Evolutionary conservation across 257 asterid genomes (phyloP).

Genomic region (Plectranthus barbatus): DNA sequence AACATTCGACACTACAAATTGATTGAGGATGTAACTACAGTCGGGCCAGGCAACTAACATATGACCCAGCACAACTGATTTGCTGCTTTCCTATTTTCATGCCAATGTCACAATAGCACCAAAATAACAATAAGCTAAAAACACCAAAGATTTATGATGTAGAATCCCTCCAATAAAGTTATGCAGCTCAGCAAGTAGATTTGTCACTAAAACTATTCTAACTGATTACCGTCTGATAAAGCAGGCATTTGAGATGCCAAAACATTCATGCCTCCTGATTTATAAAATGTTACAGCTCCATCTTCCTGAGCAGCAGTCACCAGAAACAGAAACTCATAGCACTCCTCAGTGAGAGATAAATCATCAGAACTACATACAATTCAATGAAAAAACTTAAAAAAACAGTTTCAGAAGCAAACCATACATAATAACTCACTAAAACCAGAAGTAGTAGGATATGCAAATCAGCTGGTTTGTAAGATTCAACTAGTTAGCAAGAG

Average conservation of each 20-base stretch:
- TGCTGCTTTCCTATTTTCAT: not conserved
- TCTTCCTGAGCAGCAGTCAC: constrained; percentile 53
- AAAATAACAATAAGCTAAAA: not conserved
- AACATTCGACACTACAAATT: not conserved
- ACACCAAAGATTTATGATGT: not conserved
- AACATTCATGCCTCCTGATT: constrained; percentile 56
- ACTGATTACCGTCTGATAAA: constrained; percentile 54
- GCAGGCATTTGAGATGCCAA: constrained; percentile 54
- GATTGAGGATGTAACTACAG: not conserved
- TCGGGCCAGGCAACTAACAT: not conserved
- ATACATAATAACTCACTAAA: not conserved
- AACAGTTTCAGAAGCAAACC: constrained; percentile 3
- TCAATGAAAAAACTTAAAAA: not conserved
- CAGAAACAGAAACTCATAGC: constrained; percentile 63
- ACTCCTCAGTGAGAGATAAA: constrained; percentile 48
- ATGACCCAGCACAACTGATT: not conserved
- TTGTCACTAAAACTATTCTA: not conserved
- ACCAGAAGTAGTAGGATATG: not conserved
- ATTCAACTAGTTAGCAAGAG: no score
- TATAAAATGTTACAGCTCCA: constrained; percentile 41
- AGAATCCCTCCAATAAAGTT: not conserved
- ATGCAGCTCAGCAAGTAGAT: not conserved
- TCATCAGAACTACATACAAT: constrained; percentile 52
- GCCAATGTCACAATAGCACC: not conserved
- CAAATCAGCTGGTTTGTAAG: not conserved